phyloP scores from a whole-genome alignment of 805 yeast genomes.

The Metschnikowia aberdeeniae region DNA sequence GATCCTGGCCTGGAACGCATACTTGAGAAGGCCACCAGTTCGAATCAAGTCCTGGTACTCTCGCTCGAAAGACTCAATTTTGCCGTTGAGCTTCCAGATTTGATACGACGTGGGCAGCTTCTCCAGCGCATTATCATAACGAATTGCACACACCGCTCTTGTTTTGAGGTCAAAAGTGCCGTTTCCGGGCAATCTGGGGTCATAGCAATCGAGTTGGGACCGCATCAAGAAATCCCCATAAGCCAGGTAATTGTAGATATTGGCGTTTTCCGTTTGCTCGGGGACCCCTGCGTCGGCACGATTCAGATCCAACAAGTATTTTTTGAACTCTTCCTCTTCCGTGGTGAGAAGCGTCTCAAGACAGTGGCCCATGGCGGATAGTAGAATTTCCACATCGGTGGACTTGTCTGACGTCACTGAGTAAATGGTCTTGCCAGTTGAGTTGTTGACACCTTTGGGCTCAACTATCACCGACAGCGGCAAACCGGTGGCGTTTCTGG shows the following conservation, averaged over 20 bases:
- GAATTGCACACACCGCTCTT: constrained; percentile 81
- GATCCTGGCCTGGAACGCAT: constrained; percentile 85
- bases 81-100: constrained; percentile 57
- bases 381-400: constrained; percentile 59
- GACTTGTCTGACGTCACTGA: constrained; percentile 73
- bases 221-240: constrained; percentile 71
- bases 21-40: constrained; percentile 72
- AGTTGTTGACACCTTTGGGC: constrained; percentile 34
- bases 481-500: constrained; percentile 33
- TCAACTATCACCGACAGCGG: constrained; percentile 57
- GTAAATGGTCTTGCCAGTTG: constrained; percentile 33
- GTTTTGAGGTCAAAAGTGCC: constrained; percentile 93
- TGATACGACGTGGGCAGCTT: constrained; percentile 60
- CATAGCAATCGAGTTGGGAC: constrained; percentile 86
- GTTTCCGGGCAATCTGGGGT: constrained; percentile 74
- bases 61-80: constrained; percentile 74
- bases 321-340: constrained; percentile 47
- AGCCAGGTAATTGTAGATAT: constrained; percentile 66
- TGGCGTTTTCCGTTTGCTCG: constrained; percentile 13
- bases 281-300: constrained; percentile 5
- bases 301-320: constrained; percentile 21
- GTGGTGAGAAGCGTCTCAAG: constrained; percentile 74
- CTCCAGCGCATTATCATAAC: constrained; percentile 69
- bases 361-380: constrained; percentile 73
- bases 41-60: constrained; percentile 74